Base-by-base conservation (phyloP, 305 asterid species). In the Coffea humblotiana region DNA sequence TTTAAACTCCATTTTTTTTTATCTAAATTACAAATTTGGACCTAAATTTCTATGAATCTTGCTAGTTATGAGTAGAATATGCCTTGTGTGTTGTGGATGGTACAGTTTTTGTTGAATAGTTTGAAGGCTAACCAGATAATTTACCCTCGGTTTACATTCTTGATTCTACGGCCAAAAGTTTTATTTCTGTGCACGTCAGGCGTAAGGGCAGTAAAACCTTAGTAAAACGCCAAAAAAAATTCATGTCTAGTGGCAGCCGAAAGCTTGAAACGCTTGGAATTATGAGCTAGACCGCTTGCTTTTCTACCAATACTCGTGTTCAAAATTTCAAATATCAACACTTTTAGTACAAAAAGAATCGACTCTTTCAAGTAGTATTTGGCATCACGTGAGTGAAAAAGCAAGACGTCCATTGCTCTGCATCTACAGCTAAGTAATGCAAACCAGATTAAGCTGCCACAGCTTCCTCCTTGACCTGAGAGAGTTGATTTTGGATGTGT, bases 401-500 rank as follows among this genome's bases (percentile, higher is more conserved):
- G 29, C 12, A 74, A 10, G 70, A 27, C 6, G 29, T 61, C 43
- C 74, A 15, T 29, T 72, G 13, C 47, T 63, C 68, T 49, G 23
- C 32, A 64, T 52, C 71, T 48, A 43, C 49, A 11, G 71, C 76
- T 43, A 74, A 37, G 19, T 7, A 37, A 51, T 49, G 47, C 9
- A 9, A 27, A 48, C 56, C 29, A 60, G 71, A 78, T 88, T 84
- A 93, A 77, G 98, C 94, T 43, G 97, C 80, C 68, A 93, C 93
- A 1, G 95, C 76, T 80, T 90, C 97, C 87, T 91, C 94, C 85
- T 96, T 94, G 2, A 91, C 60, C 3, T 40, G 43, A 61, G 99
- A 87, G 18, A 96, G 89, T 89, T 91, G 92, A 84, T 92, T 90
- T 87, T 96, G 99, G 78, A 94, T 96, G 89, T 96, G 98, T 81